Conservation (phyloP, 805 yeast species). For the Kurtzmaniella fragi region DNA sequence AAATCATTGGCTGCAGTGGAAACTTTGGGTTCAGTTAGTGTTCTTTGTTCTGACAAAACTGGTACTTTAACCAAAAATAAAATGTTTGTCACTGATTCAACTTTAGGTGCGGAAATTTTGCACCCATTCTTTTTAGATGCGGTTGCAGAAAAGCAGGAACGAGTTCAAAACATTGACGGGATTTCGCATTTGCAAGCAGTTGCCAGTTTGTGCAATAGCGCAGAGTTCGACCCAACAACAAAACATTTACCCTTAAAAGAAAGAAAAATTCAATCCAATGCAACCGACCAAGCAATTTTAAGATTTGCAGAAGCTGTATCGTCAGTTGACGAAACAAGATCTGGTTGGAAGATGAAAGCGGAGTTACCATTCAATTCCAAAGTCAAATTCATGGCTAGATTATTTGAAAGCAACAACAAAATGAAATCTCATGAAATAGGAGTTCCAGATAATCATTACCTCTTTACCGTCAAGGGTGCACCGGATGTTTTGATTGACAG, state of each 20-base stretch:
- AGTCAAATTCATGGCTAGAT: slow-evolving; percentile 38
- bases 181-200: slow-evolving; percentile 14
- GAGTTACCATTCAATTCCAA: slow-evolving; percentile 43
- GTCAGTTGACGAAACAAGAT: slow-evolving; percentile 7
- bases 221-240: slow-evolving; percentile 14
- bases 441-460: slow-evolving; percentile 10
- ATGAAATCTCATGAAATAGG: slow-evolving; percentile 1
- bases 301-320: slow-evolving; percentile 24
- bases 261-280: slow-evolving; percentile 36
- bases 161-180: slow-evolving; percentile 6
- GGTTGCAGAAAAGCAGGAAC: slow-evolving; percentile 13
- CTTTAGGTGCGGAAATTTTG: slow-evolving; percentile 8
- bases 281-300: slow-evolving; percentile 43
- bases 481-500: slow-evolving; percentile 37
- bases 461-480: slow-evolving; percentile 39
- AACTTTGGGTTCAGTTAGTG: slow-evolving; percentile 54
- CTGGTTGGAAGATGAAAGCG: slow-evolving; percentile 17
- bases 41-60: slow-evolving; percentile 38
- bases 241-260: slow-evolving; percentile 7
- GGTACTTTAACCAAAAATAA: slow-evolving; percentile 48
- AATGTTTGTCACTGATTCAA: slow-evolving; percentile 35
- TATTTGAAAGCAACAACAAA: slow-evolving; percentile 14
- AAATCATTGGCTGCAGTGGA: slow-evolving; percentile 46
- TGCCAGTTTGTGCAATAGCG: slow-evolving; percentile 31
- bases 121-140: slow-evolving; percentile 5